Conservation (phyloP, 805 yeast species). For the Candida ponderosae region DNA sequence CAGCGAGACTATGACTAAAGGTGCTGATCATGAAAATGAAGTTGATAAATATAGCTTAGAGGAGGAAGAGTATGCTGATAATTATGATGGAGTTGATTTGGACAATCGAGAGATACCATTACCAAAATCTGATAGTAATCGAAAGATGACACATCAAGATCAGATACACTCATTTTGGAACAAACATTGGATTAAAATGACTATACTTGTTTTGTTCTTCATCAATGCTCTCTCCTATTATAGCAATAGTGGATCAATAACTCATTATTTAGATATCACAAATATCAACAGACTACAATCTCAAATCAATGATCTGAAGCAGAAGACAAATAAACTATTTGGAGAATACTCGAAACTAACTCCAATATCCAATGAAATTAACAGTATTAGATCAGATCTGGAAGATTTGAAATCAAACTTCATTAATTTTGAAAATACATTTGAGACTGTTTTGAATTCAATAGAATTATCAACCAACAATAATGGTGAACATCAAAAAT, state of each 20-base stretch:
- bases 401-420: constrained; percentile 6
- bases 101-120: too few species aligned
- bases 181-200: background rate
- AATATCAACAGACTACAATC: constrained; percentile 12
- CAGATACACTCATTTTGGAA: too few species aligned
- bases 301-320: constrained; percentile 16
- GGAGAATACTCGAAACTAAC: constrained; percentile 11
- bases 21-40: too few species aligned
- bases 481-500: constrained; percentile 2
- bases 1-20: too few species aligned
- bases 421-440: constrained; percentile 1
- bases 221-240: background rate
- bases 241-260: background rate
- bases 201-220: too few species aligned
- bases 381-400: constrained; percentile 3
- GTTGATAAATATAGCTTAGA: too few species aligned
- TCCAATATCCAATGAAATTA: constrained; percentile 12
- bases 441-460: constrained; percentile 4
- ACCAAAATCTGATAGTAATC: too few species aligned
- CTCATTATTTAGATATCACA: background rate
- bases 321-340: constrained; percentile 11
- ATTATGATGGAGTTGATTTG: too few species aligned
- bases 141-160: too few species aligned
- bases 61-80: too few species aligned
- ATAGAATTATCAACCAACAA: constrained; percentile 7